Base-by-base conservation (phyloP, 2,329 filamentous ascomycete species). In the Talaromyces sp. region DNA sequence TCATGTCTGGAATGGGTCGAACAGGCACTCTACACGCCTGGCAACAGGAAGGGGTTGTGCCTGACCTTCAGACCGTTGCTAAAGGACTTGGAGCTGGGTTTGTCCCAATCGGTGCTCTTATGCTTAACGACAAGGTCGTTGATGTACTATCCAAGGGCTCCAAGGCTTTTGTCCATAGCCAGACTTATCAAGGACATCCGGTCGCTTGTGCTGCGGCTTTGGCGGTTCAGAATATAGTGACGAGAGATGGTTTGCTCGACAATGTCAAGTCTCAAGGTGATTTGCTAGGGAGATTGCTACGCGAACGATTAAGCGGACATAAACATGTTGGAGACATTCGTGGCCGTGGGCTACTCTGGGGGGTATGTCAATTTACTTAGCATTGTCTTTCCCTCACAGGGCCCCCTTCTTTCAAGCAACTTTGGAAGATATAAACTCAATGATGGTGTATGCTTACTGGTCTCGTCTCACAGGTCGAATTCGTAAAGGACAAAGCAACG, bases 1-100 rank as follows among this genome's bases (percentile, higher is more conserved):
- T 91, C 43, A 89, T 91, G 86, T 81, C 78, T 62, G 83, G 84
- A 2, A 93, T 0, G 90, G 5, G 77, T 81, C 2, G 73, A 85
- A 6, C 82, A 81, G 83, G 82, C 1, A 80, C 78, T 1, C 67
- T 83, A 4, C 82, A 85, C 63, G 83, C 80, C 6, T 86, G 81
- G 81, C 77, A 85, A 61, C 77, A 83, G 48, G 79, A 84, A 57
- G 77, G 69, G 15, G 75, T 85, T 2, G 75, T 78, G 0, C 84
- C 84, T 0, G 83, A 86, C 63, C 78, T 86, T 21, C 78, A 83
- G 64, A 80, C 82, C 2, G 76, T 85, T 22, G 83, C 81, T 2
- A 86, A 86, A 66, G 81, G 79, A 0, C 73, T 86, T 1, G 82
- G 81, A 1, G 83, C 78, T 13, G 83, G 84, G 0, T 84, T 80